Base-by-base conservation (phyloP, 2,329 filamentous ascomycete species). In the Raffaelea ambrosiae region DNA sequence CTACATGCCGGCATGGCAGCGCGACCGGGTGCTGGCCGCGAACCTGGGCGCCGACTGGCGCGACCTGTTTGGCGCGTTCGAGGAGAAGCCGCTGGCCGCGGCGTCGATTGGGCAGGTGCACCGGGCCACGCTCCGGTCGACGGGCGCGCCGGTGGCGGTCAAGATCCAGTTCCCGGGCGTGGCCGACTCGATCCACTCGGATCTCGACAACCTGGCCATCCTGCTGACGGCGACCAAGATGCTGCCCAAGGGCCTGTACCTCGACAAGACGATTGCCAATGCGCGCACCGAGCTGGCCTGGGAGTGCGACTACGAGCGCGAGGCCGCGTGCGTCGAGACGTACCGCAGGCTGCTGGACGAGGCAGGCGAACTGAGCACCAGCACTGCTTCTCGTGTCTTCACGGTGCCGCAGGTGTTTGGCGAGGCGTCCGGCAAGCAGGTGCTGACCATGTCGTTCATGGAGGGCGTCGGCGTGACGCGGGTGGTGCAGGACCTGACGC, bases 91-190 rank as follows among this genome's bases (percentile, higher is more conserved):
- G 2, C 87, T 98, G 50, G 93, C 94, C 1, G 93, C 93, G 1
- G 93, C 93, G 3, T 97, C 93, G 0, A 98, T 98, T 49, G 93
- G 94, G 0, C 93, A 98, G 62, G 93, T 98, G 0, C 93, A 98
- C 67, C 82, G 83, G 51, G 93, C 89, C 3, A 80, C 82, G 0
- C 73, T 98, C 19, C 84, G 83, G 57, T 83, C 84, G 3, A 89
- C 76, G 38, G 83, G 84, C 36, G 74, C 83, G 54, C 72, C 75
- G 40, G 93, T 98, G 0, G 93, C 93, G 3, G 90, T 98, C 59
- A 98, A 98, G 66, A 84, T 98, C 10, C 93, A 98, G 65, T 98
- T 98, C 58, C 93, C 93, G 1, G 94, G 94, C 14, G 93, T 98
- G 1, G 88, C 91, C 18, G 84, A 88, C 63, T 97, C 90, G 4